Conservation (phyloP, 2,329 filamentous ascomycete species). For the Trichoderma breve region DNA sequence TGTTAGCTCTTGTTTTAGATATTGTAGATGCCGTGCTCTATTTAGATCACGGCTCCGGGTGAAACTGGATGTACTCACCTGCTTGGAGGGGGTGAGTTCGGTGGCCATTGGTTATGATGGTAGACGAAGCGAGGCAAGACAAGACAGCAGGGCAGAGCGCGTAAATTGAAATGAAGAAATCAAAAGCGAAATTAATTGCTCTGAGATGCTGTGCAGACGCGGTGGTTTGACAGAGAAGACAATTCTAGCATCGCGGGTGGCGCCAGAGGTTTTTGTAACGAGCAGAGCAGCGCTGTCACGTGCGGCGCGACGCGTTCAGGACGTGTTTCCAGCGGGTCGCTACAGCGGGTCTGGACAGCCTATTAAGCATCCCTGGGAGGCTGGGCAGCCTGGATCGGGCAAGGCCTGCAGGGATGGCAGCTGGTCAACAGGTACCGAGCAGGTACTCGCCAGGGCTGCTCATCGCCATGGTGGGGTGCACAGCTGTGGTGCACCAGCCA, state of each 20-base stretch:
- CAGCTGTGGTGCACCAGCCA: conserved; percentile 22
- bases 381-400: conserved; percentile 18
- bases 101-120: conserved; percentile 24
- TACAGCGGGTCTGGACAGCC: conserved; percentile 29
- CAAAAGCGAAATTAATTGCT: conserved; percentile 16
- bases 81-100: not conserved
- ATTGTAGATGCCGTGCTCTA: not conserved
- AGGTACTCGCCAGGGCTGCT: conserved; percentile 2
- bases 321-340: conserved; percentile 28
- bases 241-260: conserved; percentile 25
- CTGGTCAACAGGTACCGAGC: conserved; percentile 7
- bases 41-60: not conserved
- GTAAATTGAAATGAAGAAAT: conserved; percentile 18
- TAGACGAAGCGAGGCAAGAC: conserved; percentile 22
- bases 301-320: conserved; percentile 37
- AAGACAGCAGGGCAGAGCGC: conserved; percentile 23
- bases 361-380: conserved; percentile 8
- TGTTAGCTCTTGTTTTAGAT: conserved; percentile 16
- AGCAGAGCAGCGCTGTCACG: conserved; percentile 38
- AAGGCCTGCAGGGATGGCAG: not conserved
- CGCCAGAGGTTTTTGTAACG: conserved; percentile 41
- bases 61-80: not conserved
- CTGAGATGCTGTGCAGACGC: conserved; percentile 29
- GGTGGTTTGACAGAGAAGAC: conserved; percentile 28
- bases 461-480: conserved; percentile 9